These are phyloP conservation scores for Yarrowia sp. DNA, from an alignment of 805 yeast species.

Conservation along the genomic window DNA sequence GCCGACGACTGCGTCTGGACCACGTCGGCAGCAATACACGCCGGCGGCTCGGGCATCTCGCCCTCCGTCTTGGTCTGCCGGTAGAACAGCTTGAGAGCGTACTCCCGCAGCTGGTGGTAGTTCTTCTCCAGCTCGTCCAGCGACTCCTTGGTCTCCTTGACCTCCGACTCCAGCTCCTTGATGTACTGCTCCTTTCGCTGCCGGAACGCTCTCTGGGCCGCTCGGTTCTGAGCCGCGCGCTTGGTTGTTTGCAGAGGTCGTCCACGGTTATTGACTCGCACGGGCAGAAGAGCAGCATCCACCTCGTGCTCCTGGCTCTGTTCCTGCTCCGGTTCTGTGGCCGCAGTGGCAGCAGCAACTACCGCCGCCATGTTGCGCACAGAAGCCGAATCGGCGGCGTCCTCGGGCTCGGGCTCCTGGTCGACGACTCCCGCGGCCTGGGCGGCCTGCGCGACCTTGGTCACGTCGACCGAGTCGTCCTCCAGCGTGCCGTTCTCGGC, in stretches of 20 bases:
- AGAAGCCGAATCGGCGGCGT: slow-evolving; percentile 16
- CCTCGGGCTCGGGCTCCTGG: not conserved
- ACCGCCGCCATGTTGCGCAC: slow-evolving; percentile 30
- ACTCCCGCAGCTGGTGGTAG: slow-evolving; percentile 68
- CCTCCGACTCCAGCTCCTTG: slow-evolving; percentile 72
- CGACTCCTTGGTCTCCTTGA: slow-evolving; percentile 60
- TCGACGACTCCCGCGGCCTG: slow-evolving; percentile 17
- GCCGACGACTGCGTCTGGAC: not conserved
- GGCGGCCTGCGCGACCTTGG: slow-evolving; percentile 23
- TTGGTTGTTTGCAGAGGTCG: slow-evolving; percentile 61
- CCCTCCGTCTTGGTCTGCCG: not conserved
- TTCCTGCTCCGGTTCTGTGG: not conserved
- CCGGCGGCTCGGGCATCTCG: slow-evolving; percentile 17
- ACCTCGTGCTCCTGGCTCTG: not conserved
- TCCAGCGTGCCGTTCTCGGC: slow-evolving; percentile 2
- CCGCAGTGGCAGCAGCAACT: slow-evolving; percentile 27
- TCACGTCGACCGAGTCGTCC: slow-evolving; percentile 8
- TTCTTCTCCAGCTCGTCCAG: slow-evolving; percentile 68
- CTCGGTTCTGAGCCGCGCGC: slow-evolving; percentile 88
- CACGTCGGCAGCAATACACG: slow-evolving; percentile 8
- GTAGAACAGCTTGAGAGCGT: slow-evolving; percentile 57
- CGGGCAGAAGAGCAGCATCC: not conserved
- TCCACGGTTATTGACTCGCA: slow-evolving; percentile 31
- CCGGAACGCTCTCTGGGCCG: slow-evolving; percentile 89
- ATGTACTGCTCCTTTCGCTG: slow-evolving; percentile 78